These are phyloP conservation scores for Senna siamea DNA, from an alignment of 306 rosid species.

Conservation along the genomic window DNA sequence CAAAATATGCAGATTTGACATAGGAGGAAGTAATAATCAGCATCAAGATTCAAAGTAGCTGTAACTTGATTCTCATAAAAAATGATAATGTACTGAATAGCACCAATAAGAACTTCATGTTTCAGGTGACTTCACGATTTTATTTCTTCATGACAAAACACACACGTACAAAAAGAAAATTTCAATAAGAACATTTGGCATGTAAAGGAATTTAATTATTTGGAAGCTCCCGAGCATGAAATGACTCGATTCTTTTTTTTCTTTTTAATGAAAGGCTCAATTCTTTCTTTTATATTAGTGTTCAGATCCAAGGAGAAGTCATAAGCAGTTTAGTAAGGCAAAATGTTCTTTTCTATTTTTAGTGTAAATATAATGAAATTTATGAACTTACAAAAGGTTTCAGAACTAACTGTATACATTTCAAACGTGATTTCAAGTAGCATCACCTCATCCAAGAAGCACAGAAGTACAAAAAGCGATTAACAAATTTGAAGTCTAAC, in stretches of 20 bases:
- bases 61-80: not conserved
- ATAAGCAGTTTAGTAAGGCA: constrained; percentile 22
- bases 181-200: too few species aligned
- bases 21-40: constrained; percentile 24
- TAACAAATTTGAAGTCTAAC: constrained; percentile 15
- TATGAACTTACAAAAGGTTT: not conserved
- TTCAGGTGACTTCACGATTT: constrained; percentile 16
- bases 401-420: not conserved
- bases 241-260: too few species aligned
- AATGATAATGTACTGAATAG: not conserved
- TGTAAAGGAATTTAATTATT: constrained; percentile 12
- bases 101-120: constrained; percentile 25
- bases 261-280: too few species aligned
- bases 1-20: constrained; percentile 14
- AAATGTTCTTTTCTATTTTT: not conserved
- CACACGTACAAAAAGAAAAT: not conserved
- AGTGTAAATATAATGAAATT: not conserved
- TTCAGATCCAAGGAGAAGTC: constrained; percentile 4
- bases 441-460: constrained; percentile 26
- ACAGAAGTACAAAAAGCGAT: constrained; percentile 15
- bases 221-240: constrained; percentile 9
- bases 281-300: constrained; percentile 5
- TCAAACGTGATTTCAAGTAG: constrained; percentile 4
- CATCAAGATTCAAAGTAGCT: constrained; percentile 8
- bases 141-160: not conserved